Conservation (phyloP, 768 basidiomycete species). For the Rhizopogon sp. region DNA sequence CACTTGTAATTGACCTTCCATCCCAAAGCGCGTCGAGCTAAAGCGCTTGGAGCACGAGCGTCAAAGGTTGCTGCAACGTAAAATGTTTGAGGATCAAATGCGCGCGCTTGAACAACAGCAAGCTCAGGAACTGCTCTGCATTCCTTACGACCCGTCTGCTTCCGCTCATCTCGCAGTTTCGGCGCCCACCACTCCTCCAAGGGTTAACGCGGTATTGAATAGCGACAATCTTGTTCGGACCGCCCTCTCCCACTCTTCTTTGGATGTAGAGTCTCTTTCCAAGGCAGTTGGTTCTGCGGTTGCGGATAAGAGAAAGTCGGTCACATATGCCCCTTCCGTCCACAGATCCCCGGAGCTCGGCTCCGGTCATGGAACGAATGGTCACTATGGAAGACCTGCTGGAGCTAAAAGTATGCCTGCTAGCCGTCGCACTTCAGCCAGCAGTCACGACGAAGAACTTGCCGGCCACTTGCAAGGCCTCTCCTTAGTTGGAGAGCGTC, state of each 20-base stretch:
- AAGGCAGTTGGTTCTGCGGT: slow-evolving; percentile 64
- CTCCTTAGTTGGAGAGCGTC: slow-evolving; percentile 60
- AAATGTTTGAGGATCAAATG: slow-evolving; percentile 96
- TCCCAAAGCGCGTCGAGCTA: slow-evolving; percentile 72
- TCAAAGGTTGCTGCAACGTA: slow-evolving; percentile 80
- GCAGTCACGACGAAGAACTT: slow-evolving; percentile 80
- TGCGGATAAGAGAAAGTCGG: slow-evolving; percentile 80
- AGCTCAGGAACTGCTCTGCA: slow-evolving; percentile 73
- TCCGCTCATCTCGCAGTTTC: slow-evolving; percentile 75
- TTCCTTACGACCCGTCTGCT: slow-evolving; percentile 61
- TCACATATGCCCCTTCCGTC: slow-evolving; percentile 77
- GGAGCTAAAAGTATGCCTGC: slow-evolving; percentile 93
- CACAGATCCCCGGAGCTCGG: slow-evolving; percentile 67
- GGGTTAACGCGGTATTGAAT: slow-evolving; percentile 66
- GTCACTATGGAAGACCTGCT: slow-evolving; percentile 58
- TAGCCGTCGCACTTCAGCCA: slow-evolving; percentile 84
- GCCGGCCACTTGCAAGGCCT: slow-evolving; percentile 72
- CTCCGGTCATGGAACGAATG: slow-evolving; percentile 36
- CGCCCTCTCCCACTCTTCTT: slow-evolving; percentile 42
- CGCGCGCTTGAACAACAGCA: slow-evolving; percentile 88
- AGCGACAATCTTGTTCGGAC: slow-evolving; percentile 45
- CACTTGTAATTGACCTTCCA: slow-evolving; percentile 3
- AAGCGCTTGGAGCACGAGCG: slow-evolving; percentile 86
- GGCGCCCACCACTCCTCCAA: slow-evolving; percentile 83
- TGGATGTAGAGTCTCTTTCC: slow-evolving; percentile 61